A percentile compares a stretch with the other conserved stretches of the same genome.
Evolutionary conservation across 345 rosid genomes (phyloP).

Genomic region (Fremontodendron californicum): DNA sequence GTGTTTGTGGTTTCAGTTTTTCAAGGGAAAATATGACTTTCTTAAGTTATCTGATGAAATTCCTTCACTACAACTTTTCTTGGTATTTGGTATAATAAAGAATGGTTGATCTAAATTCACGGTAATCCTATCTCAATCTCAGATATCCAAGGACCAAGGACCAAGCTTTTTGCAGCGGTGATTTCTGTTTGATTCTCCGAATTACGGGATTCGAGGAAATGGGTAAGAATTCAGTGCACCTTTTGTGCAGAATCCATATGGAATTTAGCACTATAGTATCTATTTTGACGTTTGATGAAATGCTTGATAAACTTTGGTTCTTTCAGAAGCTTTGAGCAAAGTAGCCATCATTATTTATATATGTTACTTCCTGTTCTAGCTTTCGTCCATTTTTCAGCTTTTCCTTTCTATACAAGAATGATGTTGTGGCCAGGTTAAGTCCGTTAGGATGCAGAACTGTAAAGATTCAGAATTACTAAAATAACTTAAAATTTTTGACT

Average conservation of each 20-base stretch:
- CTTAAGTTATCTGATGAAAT: neutral
- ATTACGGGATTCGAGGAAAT: constrained; percentile 29
- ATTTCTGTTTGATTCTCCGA: constrained; percentile 19
- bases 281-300: neutral
- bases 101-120: constrained; percentile 22
- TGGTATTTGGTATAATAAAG: constrained; percentile 24
- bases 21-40: constrained; percentile 18
- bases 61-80: constrained; percentile 6
- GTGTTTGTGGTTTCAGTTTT: constrained; percentile 28
- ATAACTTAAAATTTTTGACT: neutral
- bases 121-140: constrained; percentile 23
- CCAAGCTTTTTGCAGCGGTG: constrained; percentile 13
- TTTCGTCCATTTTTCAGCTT: neutral
- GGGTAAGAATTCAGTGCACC: constrained; percentile 23
- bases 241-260: constrained; percentile 4
- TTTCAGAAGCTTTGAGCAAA: neutral
- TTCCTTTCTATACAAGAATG: neutral
- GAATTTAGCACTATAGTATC: constrained; percentile 8
- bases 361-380: neutral
- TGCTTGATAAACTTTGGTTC: neutral
- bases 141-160: constrained; percentile 14
- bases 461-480: neutral
- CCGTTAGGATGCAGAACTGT: neutral
- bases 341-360: neutral
- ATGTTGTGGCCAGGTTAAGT: neutral